Base-by-base conservation (phyloP, 164 flowering plant species). In the Berberis vulgaris region DNA sequence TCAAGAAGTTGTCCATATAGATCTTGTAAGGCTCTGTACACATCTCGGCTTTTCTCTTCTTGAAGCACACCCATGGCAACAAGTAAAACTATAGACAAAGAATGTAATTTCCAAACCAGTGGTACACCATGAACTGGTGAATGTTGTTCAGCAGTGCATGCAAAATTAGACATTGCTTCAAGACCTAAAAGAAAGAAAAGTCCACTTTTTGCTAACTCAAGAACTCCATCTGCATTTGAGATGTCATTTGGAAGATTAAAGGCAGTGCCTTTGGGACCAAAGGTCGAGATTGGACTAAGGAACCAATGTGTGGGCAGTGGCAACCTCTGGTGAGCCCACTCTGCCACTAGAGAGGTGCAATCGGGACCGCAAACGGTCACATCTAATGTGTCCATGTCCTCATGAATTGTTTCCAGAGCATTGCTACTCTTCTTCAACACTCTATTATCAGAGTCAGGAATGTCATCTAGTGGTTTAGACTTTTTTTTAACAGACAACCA, bases 271-370 rank as follows among this genome's bases (percentile, higher is more conserved):
- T 59, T 57, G 58, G 59, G 55, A 52, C 57, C 67, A 61, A 82
- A 60, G 57, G 83, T 78, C 60, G 91, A 62, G 56, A 95, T 68
- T 62, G 99, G 88, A 73, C 97, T 95, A 54, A 95, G 88, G 73
- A 89, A 84, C 96, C 97, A 91, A 70, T 85, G 86, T 54, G 62
- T 44, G n/a, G 97, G 97, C 73, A 95, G 90, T 41, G 96, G 99
- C 65, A 95, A 65, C 74, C 94, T 85, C 81, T 87, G 96, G 67
- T 78, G 77, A 49, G 92, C 84, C 99, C 99, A 95, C 69, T 88
- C 92, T 55, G 69, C 58, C 1, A 65, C 58, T 76, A 84, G 71
- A 67, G 82, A 77, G 67, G 70, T 60, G 53, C 46, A 63, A 38
- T 11, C 6, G 49, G 26, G 7, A 57, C 67, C 72, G 58, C 70